A percentile compares a stretch with the other conserved stretches of the same genome.
These are phyloP conservation scores for Colletotrichum zoysiae DNA, from an alignment of 2,329 filamentous ascomycete genomes.

Conservation along the genomic window DNA sequence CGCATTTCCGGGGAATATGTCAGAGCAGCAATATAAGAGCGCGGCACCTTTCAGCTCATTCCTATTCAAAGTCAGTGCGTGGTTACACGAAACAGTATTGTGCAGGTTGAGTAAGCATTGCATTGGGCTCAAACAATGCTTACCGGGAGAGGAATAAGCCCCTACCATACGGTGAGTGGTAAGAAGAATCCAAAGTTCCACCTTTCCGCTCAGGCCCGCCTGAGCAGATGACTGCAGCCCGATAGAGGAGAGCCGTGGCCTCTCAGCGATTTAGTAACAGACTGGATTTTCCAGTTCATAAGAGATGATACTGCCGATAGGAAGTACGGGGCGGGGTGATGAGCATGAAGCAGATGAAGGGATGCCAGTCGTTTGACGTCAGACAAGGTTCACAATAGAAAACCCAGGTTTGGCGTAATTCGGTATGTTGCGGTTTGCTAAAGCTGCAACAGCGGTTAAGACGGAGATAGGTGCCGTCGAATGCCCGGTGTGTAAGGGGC, in stretches of 20 bases:
- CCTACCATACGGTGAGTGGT: background rate
- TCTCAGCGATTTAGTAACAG: background rate
- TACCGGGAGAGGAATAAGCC: constrained; percentile 4
- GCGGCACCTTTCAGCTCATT: constrained; percentile 20
- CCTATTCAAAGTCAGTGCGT: constrained; percentile 21
- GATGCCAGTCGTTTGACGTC: background rate
- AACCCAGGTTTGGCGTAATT: too few relatives aligned
- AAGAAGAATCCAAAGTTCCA: background rate
- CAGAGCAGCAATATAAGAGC: constrained; percentile 19
- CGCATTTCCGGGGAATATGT: constrained; percentile 36
- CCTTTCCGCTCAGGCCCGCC: background rate
- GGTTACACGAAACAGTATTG: background rate
- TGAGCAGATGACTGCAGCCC: background rate
- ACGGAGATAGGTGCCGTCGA: background rate
- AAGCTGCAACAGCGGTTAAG: background rate
- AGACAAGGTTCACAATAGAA: background rate
- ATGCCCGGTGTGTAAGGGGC: background rate
- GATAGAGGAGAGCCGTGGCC: background rate
- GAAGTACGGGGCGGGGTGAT: background rate
- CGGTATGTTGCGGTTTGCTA: background rate
- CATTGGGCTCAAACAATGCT: background rate
- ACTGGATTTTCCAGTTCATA: background rate
- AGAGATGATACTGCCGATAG: background rate
- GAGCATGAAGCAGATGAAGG: background rate
- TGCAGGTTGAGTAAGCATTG: constrained; percentile 3